Evolutionary conservation across 1,139 yeast genomes (phyloP).

Genomic region (Kluyveromyces sp.): DNA sequence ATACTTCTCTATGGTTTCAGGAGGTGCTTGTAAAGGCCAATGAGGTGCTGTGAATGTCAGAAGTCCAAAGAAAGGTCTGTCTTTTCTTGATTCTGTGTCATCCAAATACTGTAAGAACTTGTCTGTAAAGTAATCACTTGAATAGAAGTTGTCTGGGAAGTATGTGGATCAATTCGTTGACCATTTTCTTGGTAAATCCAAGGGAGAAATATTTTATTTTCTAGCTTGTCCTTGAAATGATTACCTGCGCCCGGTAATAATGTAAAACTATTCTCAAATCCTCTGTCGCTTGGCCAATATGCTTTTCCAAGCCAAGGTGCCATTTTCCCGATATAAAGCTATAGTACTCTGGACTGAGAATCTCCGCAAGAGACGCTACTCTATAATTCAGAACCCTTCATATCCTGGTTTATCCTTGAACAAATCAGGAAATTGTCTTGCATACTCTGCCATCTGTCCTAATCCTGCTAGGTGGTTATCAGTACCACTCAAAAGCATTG

Average conservation of each 20-base stretch:
- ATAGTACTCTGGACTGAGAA: conserved; percentile 43
- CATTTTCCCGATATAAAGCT: conserved; percentile 50
- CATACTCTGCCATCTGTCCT: conserved; percentile 52
- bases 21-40: conserved; percentile 56
- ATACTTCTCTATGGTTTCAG: conserved; percentile 40
- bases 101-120: conserved; percentile 37
- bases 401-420: conserved; percentile 47
- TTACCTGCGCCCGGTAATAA: conserved; percentile 53
- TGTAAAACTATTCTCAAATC: conserved; percentile 45
- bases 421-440: conserved; percentile 31
- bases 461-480: conserved; percentile 56
- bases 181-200: conserved; percentile 22
- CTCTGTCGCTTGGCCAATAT: conserved; percentile 44
- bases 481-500: conserved; percentile 55
- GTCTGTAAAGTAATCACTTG: conserved; percentile 40
- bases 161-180: conserved; percentile 12
- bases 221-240: conserved; percentile 44
- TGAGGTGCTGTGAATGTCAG: conserved; percentile 55
- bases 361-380: conserved; percentile 48
- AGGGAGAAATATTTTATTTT: conserved; percentile 24
- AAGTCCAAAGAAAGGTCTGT: conserved; percentile 44
- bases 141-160: conserved; percentile 41
- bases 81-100: conserved; percentile 28
- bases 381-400: conserved; percentile 45
- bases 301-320: conserved; percentile 47